These are phyloP conservation scores for Ustilago crameri DNA, from an alignment of 1,284 basidiomycete genomes.

Conservation along the genomic window DNA sequence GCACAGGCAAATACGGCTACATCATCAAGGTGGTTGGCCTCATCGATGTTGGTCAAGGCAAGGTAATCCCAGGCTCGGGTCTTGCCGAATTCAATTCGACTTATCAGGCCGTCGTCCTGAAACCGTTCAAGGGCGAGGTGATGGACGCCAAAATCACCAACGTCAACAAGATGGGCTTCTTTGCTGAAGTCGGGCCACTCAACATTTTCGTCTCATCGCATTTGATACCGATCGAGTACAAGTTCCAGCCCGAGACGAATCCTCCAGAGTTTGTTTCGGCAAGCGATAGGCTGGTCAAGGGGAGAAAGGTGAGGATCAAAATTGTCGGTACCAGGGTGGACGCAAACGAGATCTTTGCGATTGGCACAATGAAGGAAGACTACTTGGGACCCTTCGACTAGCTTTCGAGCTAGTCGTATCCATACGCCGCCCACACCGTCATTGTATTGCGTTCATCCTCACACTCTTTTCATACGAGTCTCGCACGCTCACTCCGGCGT, in stretches of 20 bases:
- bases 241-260: slow-evolving; percentile 66
- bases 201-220: slow-evolving; percentile 79
- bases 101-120: slow-evolving; percentile 66
- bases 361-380: slow-evolving; percentile 67
- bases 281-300: slow-evolving; percentile 75
- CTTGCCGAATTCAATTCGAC: slow-evolving; percentile 82
- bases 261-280: slow-evolving; percentile 64
- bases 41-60: slow-evolving; percentile 68
- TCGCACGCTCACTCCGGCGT: no score
- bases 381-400: slow-evolving; percentile 63
- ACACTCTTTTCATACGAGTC: no score
- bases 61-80: slow-evolving; percentile 89
- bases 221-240: slow-evolving; percentile 76
- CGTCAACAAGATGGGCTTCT: slow-evolving; percentile 99
- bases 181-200: slow-evolving; percentile 89
- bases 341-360: slow-evolving; percentile 83
- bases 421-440: no score
- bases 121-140: slow-evolving; percentile 92
- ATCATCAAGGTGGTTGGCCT: slow-evolving; percentile 91
- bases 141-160: slow-evolving; percentile 95
- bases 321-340: slow-evolving; percentile 97
- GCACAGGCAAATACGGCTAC: slow-evolving; percentile 88
- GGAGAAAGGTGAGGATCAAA: slow-evolving; percentile 89
- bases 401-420: no score
- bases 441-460: no score